phyloP scores from a whole-genome alignment of 148 eudicot species.

The Agrostemma githago region DNA sequence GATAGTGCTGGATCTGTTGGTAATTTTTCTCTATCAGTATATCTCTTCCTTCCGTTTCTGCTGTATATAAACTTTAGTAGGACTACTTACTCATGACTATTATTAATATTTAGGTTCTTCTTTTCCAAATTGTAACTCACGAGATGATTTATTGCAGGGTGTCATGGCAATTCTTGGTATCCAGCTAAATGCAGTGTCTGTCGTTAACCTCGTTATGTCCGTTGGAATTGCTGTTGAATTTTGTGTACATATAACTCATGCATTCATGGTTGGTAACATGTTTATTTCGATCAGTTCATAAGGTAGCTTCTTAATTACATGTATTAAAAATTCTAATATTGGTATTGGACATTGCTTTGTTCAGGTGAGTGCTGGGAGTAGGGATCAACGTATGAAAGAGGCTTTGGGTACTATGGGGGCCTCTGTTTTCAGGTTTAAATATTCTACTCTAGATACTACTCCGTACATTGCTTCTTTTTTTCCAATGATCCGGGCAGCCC shows the following conservation, averaged over 20 bases:
- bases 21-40: constrained; percentile 27
- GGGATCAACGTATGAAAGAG: constrained; percentile 80
- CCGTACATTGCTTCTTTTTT: not conserved
- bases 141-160: constrained; percentile 56
- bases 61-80: not conserved
- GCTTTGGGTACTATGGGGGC: constrained; percentile 97
- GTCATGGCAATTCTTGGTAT: constrained; percentile 89
- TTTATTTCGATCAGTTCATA: constrained; percentile 11
- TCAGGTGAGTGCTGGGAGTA: constrained; percentile 75
- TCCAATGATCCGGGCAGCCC: too few relatives aligned
- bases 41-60: not conserved
- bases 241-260: constrained; percentile 97
- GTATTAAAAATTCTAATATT: constrained; percentile 6
- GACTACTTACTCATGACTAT: not conserved
- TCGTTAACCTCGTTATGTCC: constrained; percentile 96
- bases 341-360: constrained; percentile 1
- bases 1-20: constrained; percentile 94
- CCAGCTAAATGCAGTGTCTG: constrained; percentile 96
- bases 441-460: not conserved
- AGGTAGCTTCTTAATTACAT: not conserved
- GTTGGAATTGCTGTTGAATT: constrained; percentile 98
- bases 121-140: constrained; percentile 16
- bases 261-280: constrained; percentile 75
- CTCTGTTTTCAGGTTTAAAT: constrained; percentile 83
- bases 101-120: not conserved